Percentiles rank a stretch among this genome's conserved stretches.
Evolutionary conservation across 163 green algal species (phyloP).

Genomic region (Trebouxia gelatinosa): DNA sequence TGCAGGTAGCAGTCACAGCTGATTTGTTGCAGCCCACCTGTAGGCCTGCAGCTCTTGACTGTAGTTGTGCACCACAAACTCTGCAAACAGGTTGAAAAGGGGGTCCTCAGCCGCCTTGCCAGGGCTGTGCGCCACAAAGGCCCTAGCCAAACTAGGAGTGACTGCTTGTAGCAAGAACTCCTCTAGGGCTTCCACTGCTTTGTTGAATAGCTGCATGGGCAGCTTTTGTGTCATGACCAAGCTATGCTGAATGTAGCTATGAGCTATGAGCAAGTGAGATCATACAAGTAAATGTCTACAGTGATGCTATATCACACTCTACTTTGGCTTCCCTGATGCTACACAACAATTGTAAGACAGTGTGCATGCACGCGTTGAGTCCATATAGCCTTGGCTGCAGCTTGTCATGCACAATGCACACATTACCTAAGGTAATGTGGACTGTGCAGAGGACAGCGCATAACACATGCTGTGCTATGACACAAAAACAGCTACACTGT

Average conservation of each 20-base stretch:
- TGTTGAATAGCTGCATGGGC: conserved; percentile 36
- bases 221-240: not conserved
- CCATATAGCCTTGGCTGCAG: too few relatives aligned
- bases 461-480: too few relatives aligned
- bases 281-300: not conserved
- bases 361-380: not conserved
- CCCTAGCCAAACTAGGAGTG: not conserved
- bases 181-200: conserved; percentile 26
- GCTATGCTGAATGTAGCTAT: not conserved
- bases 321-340: too few relatives aligned
- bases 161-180: conserved; percentile 33
- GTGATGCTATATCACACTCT: too few relatives aligned
- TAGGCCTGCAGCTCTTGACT: conserved; percentile 44
- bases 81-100: conserved; percentile 53
- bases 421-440: too few relatives aligned
- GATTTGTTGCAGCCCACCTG: conserved; percentile 43
- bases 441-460: too few relatives aligned
- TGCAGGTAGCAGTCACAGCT: not conserved
- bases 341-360: not conserved
- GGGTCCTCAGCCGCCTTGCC: conserved; percentile 5
- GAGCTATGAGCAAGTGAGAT: not conserved
- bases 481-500: too few relatives aligned
- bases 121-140: not conserved
- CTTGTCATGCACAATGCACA: too few relatives aligned
- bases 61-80: conserved; percentile 44